Percentiles rank a stretch among this genome's conserved stretches.
Evolutionary conservation across 371 early-diverging fungal genomes (phyloP).

Genomic region (Choanephora cucurbitarum): DNA sequence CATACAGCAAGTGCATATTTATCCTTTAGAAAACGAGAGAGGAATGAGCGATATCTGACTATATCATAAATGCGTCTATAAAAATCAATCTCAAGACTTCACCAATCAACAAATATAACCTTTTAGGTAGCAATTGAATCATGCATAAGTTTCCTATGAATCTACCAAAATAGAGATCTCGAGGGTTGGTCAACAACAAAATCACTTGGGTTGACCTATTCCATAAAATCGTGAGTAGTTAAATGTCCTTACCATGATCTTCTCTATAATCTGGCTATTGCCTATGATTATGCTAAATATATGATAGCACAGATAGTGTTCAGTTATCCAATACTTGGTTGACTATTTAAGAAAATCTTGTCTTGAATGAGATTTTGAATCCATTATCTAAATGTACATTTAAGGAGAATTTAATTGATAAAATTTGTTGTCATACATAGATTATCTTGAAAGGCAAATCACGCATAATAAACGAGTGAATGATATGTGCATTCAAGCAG

Average conservation of each 20-base stretch:
- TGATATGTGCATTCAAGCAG: slow-evolving; percentile 73
- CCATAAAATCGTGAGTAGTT: no score
- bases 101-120: slow-evolving; percentile 90
- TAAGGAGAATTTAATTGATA: no score
- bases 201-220: no score
- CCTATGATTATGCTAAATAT: slow-evolving; percentile 69
- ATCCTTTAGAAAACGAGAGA: no score
- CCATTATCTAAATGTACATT: no score
- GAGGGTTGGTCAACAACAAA: no score
- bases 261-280: slow-evolving; percentile 61
- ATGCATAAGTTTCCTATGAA: no score
- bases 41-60: slow-evolving; percentile 21
- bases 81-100: slow-evolving; percentile 82
- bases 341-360: slow-evolving; percentile 62
- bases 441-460: slow-evolving; percentile 80
- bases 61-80: slow-evolving; percentile 64
- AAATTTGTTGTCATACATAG: slow-evolving; percentile 80
- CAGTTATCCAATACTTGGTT: slow-evolving; percentile 72
- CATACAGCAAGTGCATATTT: no score
- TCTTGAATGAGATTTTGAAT: slow-evolving; percentile 62
- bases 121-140: no score
- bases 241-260: no score
- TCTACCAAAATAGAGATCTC: no score
- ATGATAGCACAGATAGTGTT: slow-evolving; percentile 65
- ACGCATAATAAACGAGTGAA: slow-evolving; percentile 73